Evolutionary conservation across 495 filamentous ascomycete species (phyloP).

Genomic region (Xylaria castorea): DNA sequence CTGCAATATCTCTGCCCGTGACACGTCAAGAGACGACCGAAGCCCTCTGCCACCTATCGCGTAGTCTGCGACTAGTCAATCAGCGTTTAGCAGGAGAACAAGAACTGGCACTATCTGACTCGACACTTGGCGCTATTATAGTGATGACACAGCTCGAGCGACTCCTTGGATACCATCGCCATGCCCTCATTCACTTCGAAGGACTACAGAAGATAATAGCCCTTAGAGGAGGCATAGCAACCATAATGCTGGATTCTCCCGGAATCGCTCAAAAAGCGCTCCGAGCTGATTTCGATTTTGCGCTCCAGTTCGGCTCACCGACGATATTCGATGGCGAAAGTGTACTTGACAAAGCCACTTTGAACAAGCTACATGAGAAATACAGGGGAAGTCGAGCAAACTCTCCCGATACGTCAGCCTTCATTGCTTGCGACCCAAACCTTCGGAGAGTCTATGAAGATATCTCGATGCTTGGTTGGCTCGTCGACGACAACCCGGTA

Average conservation of each 20-base stretch:
- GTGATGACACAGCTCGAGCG: constrained; percentile 25
- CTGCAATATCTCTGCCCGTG: constrained; percentile 5
- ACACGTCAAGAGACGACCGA: constrained; percentile 20
- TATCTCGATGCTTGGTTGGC: background rate
- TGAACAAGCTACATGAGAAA: background rate
- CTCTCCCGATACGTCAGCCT: background rate
- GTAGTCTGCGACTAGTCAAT: constrained; percentile 28
- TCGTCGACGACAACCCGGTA: constrained; percentile 9
- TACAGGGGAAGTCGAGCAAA: background rate
- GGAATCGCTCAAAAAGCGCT: constrained; percentile 28
- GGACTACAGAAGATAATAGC: constrained; percentile 28
- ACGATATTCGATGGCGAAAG: background rate
- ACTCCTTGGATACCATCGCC: constrained; percentile 19
- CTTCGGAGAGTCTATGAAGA: constrained; percentile 11
- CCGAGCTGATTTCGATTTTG: constrained; percentile 23
- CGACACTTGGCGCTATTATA: constrained; percentile 27
- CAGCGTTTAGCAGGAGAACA: constrained; percentile 24
- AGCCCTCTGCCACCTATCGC: constrained; percentile 26
- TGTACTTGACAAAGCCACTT: background rate
- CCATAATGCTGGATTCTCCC: background rate
- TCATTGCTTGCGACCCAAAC: background rate
- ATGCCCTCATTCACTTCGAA: constrained; percentile 30
- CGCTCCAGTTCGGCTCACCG: constrained; percentile 17
- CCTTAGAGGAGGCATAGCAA: constrained; percentile 25
- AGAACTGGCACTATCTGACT: constrained; percentile 21